Evolutionary conservation across 164 flowering plant genomes (phyloP).

Genomic region (Cinnamomum chago): DNA sequence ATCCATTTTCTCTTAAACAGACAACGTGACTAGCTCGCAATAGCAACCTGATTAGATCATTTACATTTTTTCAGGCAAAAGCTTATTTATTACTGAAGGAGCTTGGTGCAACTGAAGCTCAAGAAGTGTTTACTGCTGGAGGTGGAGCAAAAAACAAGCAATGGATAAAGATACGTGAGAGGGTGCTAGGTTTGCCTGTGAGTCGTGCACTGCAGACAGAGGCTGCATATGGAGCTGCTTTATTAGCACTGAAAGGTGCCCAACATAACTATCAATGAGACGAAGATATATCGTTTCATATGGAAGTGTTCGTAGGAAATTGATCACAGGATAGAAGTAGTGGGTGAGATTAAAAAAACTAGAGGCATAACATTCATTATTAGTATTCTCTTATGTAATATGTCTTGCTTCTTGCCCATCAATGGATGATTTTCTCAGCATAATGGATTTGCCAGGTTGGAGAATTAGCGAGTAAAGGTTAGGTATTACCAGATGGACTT

Average conservation of each 20-base stretch:
- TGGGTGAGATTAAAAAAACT: not conserved
- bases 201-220: conserved; percentile 71
- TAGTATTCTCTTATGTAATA: not conserved
- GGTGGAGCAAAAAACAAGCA: conserved; percentile 81
- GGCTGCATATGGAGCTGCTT: conserved; percentile 97
- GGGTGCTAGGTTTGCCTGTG: conserved; percentile 81
- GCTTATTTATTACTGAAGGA: conserved; percentile 69
- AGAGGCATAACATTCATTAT: not conserved
- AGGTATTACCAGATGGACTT: too few relatives aligned
- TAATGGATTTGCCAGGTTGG: not conserved
- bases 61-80: conserved; percentile 47
- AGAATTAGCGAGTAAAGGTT: too few relatives aligned
- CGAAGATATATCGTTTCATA: not conserved
- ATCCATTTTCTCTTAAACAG: not conserved
- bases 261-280: conserved; percentile 1
- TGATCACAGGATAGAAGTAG: not conserved
- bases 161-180: conserved; percentile 78
- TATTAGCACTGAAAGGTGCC: conserved; percentile 73
- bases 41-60: not conserved
- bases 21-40: not conserved
- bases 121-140: conserved; percentile 88
- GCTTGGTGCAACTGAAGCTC: conserved; percentile 72
- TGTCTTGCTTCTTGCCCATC: not conserved
- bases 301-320: too few relatives aligned
- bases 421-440: not conserved